Base-by-base conservation (phyloP, 306 rosid species). In the Chamaecrista fasciculata region DNA sequence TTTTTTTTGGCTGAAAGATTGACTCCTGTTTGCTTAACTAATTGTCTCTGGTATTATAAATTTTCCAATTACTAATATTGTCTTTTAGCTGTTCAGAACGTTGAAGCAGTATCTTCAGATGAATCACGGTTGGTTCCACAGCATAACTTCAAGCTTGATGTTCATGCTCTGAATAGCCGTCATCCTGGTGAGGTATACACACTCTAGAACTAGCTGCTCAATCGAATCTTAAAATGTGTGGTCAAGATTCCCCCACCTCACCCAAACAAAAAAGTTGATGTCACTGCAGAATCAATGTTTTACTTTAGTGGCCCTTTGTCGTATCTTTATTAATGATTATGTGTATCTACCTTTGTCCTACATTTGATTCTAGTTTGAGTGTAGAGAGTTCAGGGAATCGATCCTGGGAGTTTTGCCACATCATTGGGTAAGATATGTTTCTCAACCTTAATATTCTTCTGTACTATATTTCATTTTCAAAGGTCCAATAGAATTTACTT, bases 341-440 rank as follows among this genome's bases (percentile, higher is more conserved):
- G 51, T 39, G 39, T 61, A 43, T 63, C 53, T 36, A 23, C 70
- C 63, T 37, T n/a, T n/a, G n/a, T 64, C 75, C 79, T 75, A 69
- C 80, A 28, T 79, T 75, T 80, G 82, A 75, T 72, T 80, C 69
- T 78, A 95, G 99, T 87, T 84, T 81, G 99, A 91, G 82, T 95
- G 99, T 76, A 91, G 96, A 88, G 92, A 95, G 72, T 91, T 95
- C 83, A 85, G 99, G 81, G 99, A 95, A 78, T 89, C 99, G 66
- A 84, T 95, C 81, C 92, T 95, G 73, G 97, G 97, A 78, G 87
- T 89, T 60, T 87, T 95, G 97, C 99, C 99, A 55, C 99, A 95
- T 80, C 95, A 85, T 16, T 95, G 99, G 99, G 99, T 95, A 89
- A 7, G 39, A 33, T 76, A 51, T 76, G 62, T 21, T 72, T 63